These are phyloP conservation scores for Candida orba DNA, from an alignment of 805 yeast species.

Conservation along the genomic window DNA sequence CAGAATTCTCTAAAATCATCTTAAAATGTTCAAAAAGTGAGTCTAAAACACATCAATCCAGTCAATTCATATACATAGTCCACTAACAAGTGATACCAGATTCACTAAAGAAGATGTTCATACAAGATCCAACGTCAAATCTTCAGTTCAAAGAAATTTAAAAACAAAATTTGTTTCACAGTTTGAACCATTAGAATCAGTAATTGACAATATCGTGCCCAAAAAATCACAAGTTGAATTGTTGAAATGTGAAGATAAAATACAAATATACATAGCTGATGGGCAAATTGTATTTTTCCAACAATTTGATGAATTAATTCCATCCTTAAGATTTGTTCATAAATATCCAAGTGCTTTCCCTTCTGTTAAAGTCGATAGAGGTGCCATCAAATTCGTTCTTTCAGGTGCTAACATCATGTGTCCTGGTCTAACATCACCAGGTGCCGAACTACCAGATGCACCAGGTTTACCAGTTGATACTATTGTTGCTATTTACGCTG, in stretches of 20 bases:
- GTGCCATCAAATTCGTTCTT: slow-evolving; percentile 92
- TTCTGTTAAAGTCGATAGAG: slow-evolving; percentile 83
- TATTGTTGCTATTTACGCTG: slow-evolving; percentile 82
- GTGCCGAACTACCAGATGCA: slow-evolving; percentile 76
- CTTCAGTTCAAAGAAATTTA: slow-evolving; percentile 89
- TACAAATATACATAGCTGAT: slow-evolving; percentile 69
- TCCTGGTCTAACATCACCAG: slow-evolving; percentile 84
- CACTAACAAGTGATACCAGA: slow-evolving; percentile 24
- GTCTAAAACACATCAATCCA: slow-evolving; percentile 4
- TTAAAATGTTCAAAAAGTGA: slow-evolving; percentile 41
- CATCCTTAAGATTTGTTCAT: slow-evolving; percentile 69
- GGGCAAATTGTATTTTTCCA: slow-evolving; percentile 72
- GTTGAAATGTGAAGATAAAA: slow-evolving; percentile 84
- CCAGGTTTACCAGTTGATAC: slow-evolving; percentile 55
- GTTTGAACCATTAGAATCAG: slow-evolving; percentile 68
- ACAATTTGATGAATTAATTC: slow-evolving; percentile 72
- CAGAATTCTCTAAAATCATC: not conserved
- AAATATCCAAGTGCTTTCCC: slow-evolving; percentile 82
- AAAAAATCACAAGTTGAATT: slow-evolving; percentile 77
- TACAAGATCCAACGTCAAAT: slow-evolving; percentile 84
- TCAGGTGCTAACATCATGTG: slow-evolving; percentile 97
- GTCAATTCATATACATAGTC: not conserved
- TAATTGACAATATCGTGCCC: slow-evolving; percentile 77
- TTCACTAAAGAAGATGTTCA: slow-evolving; percentile 84
- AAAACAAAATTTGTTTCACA: slow-evolving; percentile 66